phyloP scores from a whole-genome alignment of 1,284 basidiomycete genomes.

The Phenoliferia sp. region DNA sequence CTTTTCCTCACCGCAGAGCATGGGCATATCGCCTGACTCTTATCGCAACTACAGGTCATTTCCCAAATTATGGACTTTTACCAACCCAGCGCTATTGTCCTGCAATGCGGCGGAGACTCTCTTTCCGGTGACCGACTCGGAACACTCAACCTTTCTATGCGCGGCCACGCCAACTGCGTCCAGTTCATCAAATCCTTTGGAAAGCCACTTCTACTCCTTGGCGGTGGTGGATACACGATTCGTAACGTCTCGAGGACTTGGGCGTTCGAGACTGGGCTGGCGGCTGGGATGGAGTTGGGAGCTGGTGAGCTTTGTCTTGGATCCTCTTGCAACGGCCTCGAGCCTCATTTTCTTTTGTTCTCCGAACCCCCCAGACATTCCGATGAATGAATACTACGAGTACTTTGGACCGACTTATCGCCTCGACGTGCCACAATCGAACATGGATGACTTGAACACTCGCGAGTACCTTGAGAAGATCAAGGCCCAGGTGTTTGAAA shows the following conservation, averaged over 20 bases:
- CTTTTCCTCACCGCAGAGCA: background rate
- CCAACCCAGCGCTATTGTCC: conserved; percentile 88
- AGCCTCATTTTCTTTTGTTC: too few relatives aligned
- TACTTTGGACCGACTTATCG: conserved; percentile 98
- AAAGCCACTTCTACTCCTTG: conserved; percentile 84
- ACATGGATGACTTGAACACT: conserved; percentile 94
- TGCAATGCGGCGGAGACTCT: conserved; percentile 99
- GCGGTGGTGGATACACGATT: conserved; percentile 98
- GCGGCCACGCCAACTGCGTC: conserved; percentile 95
- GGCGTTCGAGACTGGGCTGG: conserved; percentile 97
- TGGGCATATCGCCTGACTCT: background rate
- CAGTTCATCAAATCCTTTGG: conserved; percentile 96
- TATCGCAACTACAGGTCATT: conserved; percentile 63
- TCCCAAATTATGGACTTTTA: conserved; percentile 92
- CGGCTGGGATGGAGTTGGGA: conserved; percentile 88
- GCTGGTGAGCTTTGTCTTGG: background rate
- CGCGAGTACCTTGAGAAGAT: conserved; percentile 88
- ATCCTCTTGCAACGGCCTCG: too few relatives aligned
- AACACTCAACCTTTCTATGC: conserved; percentile 94
- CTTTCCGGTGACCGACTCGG: conserved; percentile 95
- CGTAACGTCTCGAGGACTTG: conserved; percentile 94
- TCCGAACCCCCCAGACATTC: conserved; percentile 61
- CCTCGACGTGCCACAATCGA: conserved; percentile 92
- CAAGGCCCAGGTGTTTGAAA: conserved; percentile 85
- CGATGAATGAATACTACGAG: conserved; percentile 97